Base-by-base conservation (phyloP, 208 protist genomes). In the Acanthamoeba lenticulata region DNA sequence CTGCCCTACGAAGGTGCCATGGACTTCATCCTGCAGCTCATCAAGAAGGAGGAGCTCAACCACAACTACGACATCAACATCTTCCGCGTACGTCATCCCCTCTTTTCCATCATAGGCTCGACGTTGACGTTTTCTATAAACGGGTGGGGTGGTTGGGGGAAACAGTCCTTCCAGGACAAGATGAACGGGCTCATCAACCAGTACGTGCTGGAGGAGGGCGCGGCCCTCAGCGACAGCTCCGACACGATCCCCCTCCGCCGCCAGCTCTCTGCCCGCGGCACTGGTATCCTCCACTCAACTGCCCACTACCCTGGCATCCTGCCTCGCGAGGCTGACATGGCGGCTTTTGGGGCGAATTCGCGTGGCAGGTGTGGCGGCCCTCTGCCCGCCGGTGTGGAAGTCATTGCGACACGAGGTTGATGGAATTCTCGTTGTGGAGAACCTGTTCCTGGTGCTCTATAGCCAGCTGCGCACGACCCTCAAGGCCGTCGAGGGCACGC, bases 41-140 rank as follows among this genome's bases (percentile, higher is more conserved):
- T 93, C 90, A 93, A 93, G 47, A 77, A 93, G 45, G 90, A 93
- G 36, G 90, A 92, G 29, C 86, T 92, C 57, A 92, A 92, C 29
- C 86, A 55, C 86, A 92, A 92, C 24, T 92, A 57, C 55, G 86
- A 92, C 36, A 77, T 92, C 40, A 74, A 47, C 11, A n/a, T 92
- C 40, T 72, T 92, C 52, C 49, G 62, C 40, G 86, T 92, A 92
- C 17, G 52, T 62, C 19, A 36, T 27, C 19, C 29, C 24, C 52
- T 32, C 15, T 85, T 60, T 24, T 4, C 52, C 4, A 34, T n/a
- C n/a, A n/a, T n/a, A n/a, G n/a, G n/a, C n/a, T n/a, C n/a, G 15
- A 60, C 11, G 21, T 60, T 60, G 52, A 21, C 21, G 52, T 21
- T 21, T 60, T 60, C 15, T 60, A 60, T 21, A 27, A 11, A 60